A percentile compares a stretch with the other conserved stretches of the same genome.
Evolutionary conservation across 2,329 filamentous ascomycete genomes (phyloP).

Genomic region (Neonectria coccinea): DNA sequence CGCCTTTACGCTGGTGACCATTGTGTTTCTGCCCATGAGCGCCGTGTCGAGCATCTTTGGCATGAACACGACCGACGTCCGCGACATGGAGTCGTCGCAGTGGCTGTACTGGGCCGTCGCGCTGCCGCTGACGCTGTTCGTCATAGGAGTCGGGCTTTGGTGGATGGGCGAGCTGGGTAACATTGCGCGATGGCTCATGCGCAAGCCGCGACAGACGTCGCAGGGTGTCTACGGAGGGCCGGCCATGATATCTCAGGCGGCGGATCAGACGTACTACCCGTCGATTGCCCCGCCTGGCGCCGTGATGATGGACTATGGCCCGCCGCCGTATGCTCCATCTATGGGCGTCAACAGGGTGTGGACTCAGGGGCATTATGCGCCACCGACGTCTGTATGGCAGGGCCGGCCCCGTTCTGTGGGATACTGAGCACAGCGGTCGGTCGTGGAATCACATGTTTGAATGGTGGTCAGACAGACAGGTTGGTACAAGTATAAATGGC

Average conservation of each 20-base stretch:
- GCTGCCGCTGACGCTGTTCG: slow-evolving; percentile 57
- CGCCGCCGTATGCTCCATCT: slow-evolving; percentile 18
- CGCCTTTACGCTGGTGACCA: slow-evolving; percentile 62
- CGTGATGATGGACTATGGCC: slow-evolving; percentile 20
- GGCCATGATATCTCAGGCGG: slow-evolving; percentile 25
- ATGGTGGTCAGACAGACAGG: not conserved
- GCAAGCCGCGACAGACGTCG: slow-evolving; percentile 28
- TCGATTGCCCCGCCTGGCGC: slow-evolving; percentile 10
- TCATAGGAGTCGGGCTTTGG: slow-evolving; percentile 55
- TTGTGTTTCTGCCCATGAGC: slow-evolving; percentile 61
- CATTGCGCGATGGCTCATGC: slow-evolving; percentile 46
- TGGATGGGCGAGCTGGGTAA: slow-evolving; percentile 58
- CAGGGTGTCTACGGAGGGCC: slow-evolving; percentile 27
- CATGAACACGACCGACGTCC: slow-evolving; percentile 65
- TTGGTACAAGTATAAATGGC: slow-evolving; percentile 5
- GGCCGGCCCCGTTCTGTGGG: slow-evolving; percentile 2
- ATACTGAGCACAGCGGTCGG: not conserved
- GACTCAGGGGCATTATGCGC: not conserved
- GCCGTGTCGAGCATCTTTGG: slow-evolving; percentile 63
- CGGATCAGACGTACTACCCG: slow-evolving; percentile 24
- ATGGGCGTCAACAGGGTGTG: not conserved
- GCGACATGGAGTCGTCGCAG: slow-evolving; percentile 61
- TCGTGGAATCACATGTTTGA: not conserved
- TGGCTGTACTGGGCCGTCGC: slow-evolving; percentile 64
- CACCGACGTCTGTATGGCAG: not conserved